Evolutionary conservation across 495 filamentous ascomycete species (phyloP).

Genomic region (Podospora appendiculata): DNA sequence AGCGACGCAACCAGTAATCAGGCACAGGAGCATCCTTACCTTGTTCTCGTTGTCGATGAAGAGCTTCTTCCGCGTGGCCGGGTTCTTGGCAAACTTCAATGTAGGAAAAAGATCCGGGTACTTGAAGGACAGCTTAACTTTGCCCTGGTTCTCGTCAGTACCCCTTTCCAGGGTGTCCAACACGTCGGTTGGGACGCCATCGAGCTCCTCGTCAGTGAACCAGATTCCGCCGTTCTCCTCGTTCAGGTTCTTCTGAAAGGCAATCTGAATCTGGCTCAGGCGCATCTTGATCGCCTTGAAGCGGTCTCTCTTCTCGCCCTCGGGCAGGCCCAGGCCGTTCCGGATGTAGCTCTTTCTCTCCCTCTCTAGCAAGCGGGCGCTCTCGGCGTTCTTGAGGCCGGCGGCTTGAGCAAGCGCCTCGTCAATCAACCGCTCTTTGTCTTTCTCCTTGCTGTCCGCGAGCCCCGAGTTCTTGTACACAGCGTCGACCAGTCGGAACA

Average conservation of each 20-base stretch:
- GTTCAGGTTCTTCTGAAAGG: conserved; percentile 54
- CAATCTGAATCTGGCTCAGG: conserved; percentile 47
- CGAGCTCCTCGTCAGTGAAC: conserved; percentile 51
- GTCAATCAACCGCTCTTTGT: conserved; percentile 25
- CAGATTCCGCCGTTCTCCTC: conserved; percentile 54
- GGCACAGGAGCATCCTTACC: conserved; percentile 17
- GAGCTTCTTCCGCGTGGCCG: conserved; percentile 45
- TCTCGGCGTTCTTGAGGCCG: conserved; percentile 37
- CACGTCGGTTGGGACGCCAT: conserved; percentile 51
- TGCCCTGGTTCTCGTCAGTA: conserved; percentile 57
- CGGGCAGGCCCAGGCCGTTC: conserved; percentile 48
- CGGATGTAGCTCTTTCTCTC: conserved; percentile 50
- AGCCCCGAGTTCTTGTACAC: conserved; percentile 39
- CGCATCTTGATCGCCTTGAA: conserved; percentile 61
- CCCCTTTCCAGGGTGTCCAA: conserved; percentile 58
- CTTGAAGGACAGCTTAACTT: conserved; percentile 52
- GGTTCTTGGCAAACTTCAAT: conserved; percentile 49
- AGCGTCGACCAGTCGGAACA: conserved; percentile 50
- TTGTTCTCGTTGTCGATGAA: conserved; percentile 55
- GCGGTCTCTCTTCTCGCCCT: conserved; percentile 46
- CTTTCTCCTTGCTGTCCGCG: conserved; percentile 28
- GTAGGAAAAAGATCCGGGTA: conserved; percentile 56
- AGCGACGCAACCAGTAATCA: no score
- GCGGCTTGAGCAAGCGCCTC: conserved; percentile 18
- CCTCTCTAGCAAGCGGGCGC: conserved; percentile 46